A percentile compares a stretch with the other conserved stretches of the same genome.
Evolutionary conservation across 2,329 filamentous ascomycete genomes (phyloP).

Genomic region (Tolypocladium album): DNA sequence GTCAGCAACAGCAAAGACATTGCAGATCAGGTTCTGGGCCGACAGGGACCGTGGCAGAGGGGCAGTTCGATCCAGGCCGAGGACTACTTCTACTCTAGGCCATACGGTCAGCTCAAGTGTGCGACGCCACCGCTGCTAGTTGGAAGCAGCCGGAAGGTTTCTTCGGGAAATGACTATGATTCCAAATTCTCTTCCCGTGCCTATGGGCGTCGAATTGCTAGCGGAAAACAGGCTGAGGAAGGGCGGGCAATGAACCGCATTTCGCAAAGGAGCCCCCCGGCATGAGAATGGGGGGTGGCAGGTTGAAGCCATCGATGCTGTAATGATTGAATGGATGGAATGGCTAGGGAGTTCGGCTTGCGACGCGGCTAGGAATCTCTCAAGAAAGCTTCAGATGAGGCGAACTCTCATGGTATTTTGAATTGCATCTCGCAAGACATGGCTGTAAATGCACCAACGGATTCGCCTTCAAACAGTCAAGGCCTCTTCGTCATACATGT

Average conservation of each 20-base stretch:
- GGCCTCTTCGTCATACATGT: background rate
- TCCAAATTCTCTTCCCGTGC: constrained; percentile 16
- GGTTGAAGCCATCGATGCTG: background rate
- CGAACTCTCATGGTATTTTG: background rate
- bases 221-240: constrained; percentile 64
- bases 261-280: background rate
- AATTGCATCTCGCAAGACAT: background rate
- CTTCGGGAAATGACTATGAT: constrained; percentile 47
- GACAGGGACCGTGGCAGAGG: constrained; percentile 7
- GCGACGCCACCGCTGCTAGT: constrained; percentile 44
- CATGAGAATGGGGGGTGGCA: background rate
- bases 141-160: constrained; percentile 40
- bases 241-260: constrained; percentile 25
- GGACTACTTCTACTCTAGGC: constrained; percentile 38
- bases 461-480: background rate
- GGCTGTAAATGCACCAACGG: too few species aligned
- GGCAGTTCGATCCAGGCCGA: constrained; percentile 40
- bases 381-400: background rate
- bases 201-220: constrained; percentile 49
- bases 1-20: constrained; percentile 35
- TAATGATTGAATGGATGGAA: background rate
- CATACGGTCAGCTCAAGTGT: constrained; percentile 47
- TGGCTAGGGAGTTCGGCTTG: background rate
- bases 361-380: background rate
- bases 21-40: background rate